phyloP scores from a whole-genome alignment of 257 asterid genomes.

The Rhazya stricta region DNA sequence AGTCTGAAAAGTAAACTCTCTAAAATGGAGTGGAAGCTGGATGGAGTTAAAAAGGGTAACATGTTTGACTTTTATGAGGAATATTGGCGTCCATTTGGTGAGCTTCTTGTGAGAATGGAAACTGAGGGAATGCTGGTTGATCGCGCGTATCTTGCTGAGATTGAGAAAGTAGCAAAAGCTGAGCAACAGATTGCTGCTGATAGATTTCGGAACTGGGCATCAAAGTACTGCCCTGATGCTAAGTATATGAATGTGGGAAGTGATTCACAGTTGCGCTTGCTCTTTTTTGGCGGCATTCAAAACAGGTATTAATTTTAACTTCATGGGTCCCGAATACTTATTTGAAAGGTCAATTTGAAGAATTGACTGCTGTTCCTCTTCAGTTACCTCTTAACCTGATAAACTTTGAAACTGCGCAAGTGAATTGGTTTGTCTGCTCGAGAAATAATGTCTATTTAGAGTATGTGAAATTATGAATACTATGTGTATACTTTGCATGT shows the following conservation, averaged over 20 bases:
- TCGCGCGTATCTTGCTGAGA: conserved; percentile 80
- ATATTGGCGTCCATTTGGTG: conserved; percentile 92
- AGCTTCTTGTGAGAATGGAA: conserved; percentile 88
- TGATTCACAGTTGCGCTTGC: conserved; percentile 83
- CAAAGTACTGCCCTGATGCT: conserved; percentile 80
- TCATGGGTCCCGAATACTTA: neutral
- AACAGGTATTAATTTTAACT: conserved; percentile 52
- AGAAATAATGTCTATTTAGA: no score
- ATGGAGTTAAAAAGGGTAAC: conserved; percentile 63
- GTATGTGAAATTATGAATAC: neutral
- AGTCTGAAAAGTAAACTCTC: conserved; percentile 69
- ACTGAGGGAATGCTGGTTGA: conserved; percentile 91
- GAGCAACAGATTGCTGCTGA: conserved; percentile 83
- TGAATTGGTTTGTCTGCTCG: neutral
- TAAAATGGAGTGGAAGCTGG: conserved; percentile 58
- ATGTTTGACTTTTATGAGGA: conserved; percentile 67
- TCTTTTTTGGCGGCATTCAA: conserved; percentile 84
- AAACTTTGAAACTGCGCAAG: neutral
- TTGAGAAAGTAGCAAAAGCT: conserved; percentile 78
- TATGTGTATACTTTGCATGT: neutral
- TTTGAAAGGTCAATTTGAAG: conserved; percentile 2
- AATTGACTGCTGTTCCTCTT: neutral
- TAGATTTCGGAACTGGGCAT: conserved; percentile 91
- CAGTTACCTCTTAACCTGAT: neutral
- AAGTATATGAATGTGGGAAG: conserved; percentile 90